Evolutionary conservation across 305 asterid genomes (phyloP), one percentile per base, ranked within the genome.

Genomic region (Ajuga reptans): DNA sequence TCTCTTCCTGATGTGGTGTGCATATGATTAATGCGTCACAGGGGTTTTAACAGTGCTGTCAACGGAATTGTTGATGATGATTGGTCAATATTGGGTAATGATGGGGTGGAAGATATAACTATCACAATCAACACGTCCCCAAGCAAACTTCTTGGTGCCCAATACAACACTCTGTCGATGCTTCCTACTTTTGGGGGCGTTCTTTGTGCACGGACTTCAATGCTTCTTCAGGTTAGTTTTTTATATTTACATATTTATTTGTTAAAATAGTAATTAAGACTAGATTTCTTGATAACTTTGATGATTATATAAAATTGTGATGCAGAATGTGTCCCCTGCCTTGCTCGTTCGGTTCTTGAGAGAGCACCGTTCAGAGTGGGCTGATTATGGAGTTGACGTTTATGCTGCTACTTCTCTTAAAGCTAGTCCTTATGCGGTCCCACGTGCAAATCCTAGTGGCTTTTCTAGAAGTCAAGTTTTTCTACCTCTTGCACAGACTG

Each of bases 321-420:
- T 54, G 71, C 78, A 89, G 96, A 80, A 84, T 82, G 96, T 89
- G 61, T 87, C 94, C 9, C 94, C 96, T 72, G 87, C 94, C 66
- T 78, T 89, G 64, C 91, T 89, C 59, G 80, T 87, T 63, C 94
- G 91, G 56, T 86, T 89, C 77, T 80, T 89, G 61, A 79, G 96
- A 75, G 96, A 89, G 83, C 96, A 87, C 51, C 88, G 96, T 49
- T 82, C 93, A 0, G 96, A 89, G 59, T 89, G 96, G 96, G 90
- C 93, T 7, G 96, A 89, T 78, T 81, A 86, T 55, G 91, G 85
- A 27, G 85, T 89, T 39, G 96, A 89, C 60, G 77, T 81, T 49
- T 89, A 89, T 74, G 81, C 89, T 65, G 91, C 93, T 76, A 88
- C 89, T 52, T 84, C 96, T 69, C 86, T 86, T 45, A 86, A 89